Conservation (phyloP, 2,329 filamentous ascomycete genomes). For the Botryosphaeria dothidea region DNA sequence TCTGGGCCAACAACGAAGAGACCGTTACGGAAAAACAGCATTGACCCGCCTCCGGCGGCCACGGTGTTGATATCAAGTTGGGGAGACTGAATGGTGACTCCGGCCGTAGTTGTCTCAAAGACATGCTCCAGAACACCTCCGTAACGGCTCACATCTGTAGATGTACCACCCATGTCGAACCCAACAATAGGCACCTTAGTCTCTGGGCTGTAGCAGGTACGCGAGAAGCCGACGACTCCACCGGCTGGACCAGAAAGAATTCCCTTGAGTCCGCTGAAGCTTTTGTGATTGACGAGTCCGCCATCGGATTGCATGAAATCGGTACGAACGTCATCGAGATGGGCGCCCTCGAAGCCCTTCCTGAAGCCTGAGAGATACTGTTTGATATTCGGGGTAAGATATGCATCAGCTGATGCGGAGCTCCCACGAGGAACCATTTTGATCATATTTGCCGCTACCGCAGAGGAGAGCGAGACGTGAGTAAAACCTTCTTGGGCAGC, state of each 20-base stretch:
- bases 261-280: constrained; percentile 78
- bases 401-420: constrained; percentile 30
- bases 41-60: constrained; percentile 82
- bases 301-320: constrained; percentile 64
- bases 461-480: constrained; percentile 60
- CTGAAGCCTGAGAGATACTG: constrained; percentile 29
- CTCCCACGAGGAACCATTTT: constrained; percentile 28
- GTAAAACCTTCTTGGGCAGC: constrained; percentile 32
- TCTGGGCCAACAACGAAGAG: constrained; percentile 89
- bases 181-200: constrained; percentile 87
- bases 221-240: constrained; percentile 90
- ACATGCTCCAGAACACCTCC: constrained; percentile 86
- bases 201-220: constrained; percentile 82
- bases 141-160: constrained; percentile 87
- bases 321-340: constrained; percentile 57
- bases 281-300: constrained; percentile 56
- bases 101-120: constrained; percentile 90
- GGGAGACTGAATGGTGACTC: constrained; percentile 87
- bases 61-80: constrained; percentile 96
- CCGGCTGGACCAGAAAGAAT: constrained; percentile 91
- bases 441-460: constrained; percentile 41
- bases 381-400: constrained; percentile 30
- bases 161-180: constrained; percentile 95
- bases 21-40: constrained; percentile 84
- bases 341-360: constrained; percentile 43